Evolutionary conservation across 371 early-diverging fungal species (phyloP).

Genomic region (Mortierella sp.): DNA sequence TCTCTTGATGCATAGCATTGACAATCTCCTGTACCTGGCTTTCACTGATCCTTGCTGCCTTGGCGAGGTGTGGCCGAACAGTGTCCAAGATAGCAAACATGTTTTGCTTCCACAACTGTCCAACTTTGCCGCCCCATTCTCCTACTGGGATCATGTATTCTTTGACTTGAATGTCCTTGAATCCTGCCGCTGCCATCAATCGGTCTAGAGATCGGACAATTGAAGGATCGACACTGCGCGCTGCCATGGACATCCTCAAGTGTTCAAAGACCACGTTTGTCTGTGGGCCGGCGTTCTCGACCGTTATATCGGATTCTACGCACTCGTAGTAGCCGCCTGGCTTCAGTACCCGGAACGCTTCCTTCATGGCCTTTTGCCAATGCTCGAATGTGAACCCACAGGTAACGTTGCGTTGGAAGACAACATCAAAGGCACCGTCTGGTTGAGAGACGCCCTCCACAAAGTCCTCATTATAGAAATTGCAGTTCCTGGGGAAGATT

Average conservation of each 20-base stretch:
- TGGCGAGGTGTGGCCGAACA: slow-evolving; percentile 29
- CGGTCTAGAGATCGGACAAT: slow-evolving; percentile 22
- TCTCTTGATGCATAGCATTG: slow-evolving; percentile 26
- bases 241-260: slow-evolving; percentile 26
- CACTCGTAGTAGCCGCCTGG: slow-evolving; percentile 52
- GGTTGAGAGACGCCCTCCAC: slow-evolving; percentile 32
- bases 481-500: slow-evolving; percentile 51
- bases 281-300: slow-evolving; percentile 39
- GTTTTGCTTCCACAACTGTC: slow-evolving; percentile 41
- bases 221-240: slow-evolving; percentile 23
- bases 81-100: slow-evolving; percentile 29
- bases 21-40: slow-evolving; percentile 29
- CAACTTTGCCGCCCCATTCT: slow-evolving; percentile 37
- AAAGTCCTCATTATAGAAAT: slow-evolving; percentile 44
- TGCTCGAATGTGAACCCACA: slow-evolving; percentile 56
- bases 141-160: slow-evolving; percentile 34
- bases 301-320: slow-evolving; percentile 35
- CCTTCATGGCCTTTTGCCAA: slow-evolving; percentile 39
- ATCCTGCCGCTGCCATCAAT: slow-evolving; percentile 41
- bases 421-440: slow-evolving; percentile 45
- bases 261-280: slow-evolving; percentile 33
- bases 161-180: slow-evolving; percentile 35
- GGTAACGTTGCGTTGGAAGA: slow-evolving; percentile 54
- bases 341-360: slow-evolving; percentile 39
- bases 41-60: slow-evolving; percentile 38